Base-by-base conservation (phyloP, 1,139 yeast species). In the Fermentozyma sake region DNA sequence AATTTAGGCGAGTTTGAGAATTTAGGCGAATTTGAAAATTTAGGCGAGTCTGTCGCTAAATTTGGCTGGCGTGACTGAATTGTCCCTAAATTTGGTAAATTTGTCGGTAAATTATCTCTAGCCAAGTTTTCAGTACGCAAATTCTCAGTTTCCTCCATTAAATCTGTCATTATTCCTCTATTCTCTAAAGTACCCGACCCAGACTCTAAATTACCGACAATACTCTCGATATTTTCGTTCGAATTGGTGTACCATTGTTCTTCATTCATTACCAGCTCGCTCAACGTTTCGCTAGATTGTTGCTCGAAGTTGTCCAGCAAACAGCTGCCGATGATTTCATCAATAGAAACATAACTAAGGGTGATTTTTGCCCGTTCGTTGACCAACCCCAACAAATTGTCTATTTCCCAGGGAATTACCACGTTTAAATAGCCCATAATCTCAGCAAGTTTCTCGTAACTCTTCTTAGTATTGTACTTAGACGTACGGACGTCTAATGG, bases 301-400 rank as follows among this genome's bases (percentile, higher is more conserved):
- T 22, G 24, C 11, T 22, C 24, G 9, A 16, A 22, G 19, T 32
- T 23, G 32, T 72, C 79, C 46, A 71, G 70, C 7, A 75, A 59
- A 39, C 83, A 76, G 48, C 81, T 72, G 14, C 76, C 76, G 4
- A 77, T 75, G 24, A 77, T 68, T 39, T 78, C 84, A 33, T 72
- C 79, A 28, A 75, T 73, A n/a, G 82, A 75, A 8, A 71, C 61
- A 44, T 76, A 78, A 34, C 60, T 63, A n/a, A 64, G 45, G 2
- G 73, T 70, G 15, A 74, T 67, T 40, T 68, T 71, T 22, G 73
- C 76, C 32, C 76, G 57, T 46, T 78, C 85, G 30, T 76, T 70
- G 6, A 74, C 72, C 26, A 78, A 52, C 17, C 76, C 79, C 26
- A 76, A 42, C 17, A 78, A 48, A 37, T 73, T 73, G 28, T 72